Percentiles rank a stretch among this genome's conserved stretches.
These are phyloP conservation scores for Bauhinia variegata DNA, from an alignment of 306 rosid genomes.

Conservation along the genomic window DNA sequence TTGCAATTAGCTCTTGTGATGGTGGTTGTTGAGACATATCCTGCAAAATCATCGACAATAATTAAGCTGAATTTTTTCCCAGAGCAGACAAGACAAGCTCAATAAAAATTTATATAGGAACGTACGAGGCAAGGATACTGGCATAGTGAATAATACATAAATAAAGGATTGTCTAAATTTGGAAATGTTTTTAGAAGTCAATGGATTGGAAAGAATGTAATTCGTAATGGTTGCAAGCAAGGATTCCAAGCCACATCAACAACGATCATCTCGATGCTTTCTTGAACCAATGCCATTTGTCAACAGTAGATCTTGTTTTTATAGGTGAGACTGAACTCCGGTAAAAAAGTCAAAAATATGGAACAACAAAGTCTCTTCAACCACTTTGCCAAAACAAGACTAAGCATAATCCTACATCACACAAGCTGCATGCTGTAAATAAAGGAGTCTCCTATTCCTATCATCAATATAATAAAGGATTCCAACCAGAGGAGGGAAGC, in stretches of 20 bases:
- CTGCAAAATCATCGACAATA: conserved; percentile 47
- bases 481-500: conserved; percentile 71
- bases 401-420: background rate
- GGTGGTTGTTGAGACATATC: conserved; percentile 64
- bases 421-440: background rate
- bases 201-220: background rate
- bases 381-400: conserved; percentile 1
- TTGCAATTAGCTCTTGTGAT: conserved; percentile 54
- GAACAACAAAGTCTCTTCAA: background rate
- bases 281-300: background rate
- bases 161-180: too few species aligned
- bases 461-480: conserved; percentile 20
- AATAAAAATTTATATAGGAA: conserved; percentile 1
- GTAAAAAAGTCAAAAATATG: background rate
- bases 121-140: background rate
- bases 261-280: background rate
- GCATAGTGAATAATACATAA: background rate
- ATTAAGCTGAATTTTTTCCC: conserved; percentile 7
- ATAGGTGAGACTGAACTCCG: conserved; percentile 15
- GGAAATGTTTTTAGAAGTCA: background rate
- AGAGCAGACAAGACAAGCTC: background rate
- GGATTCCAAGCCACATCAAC: conserved; percentile 1
- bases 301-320: background rate
- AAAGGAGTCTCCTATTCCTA: conserved; percentile 1
- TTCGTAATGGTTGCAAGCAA: background rate